Evolutionary conservation across 208 protist species (phyloP), one percentile per base, ranked within the genome.

Genomic region (Trypanosoma cruzi): DNA sequence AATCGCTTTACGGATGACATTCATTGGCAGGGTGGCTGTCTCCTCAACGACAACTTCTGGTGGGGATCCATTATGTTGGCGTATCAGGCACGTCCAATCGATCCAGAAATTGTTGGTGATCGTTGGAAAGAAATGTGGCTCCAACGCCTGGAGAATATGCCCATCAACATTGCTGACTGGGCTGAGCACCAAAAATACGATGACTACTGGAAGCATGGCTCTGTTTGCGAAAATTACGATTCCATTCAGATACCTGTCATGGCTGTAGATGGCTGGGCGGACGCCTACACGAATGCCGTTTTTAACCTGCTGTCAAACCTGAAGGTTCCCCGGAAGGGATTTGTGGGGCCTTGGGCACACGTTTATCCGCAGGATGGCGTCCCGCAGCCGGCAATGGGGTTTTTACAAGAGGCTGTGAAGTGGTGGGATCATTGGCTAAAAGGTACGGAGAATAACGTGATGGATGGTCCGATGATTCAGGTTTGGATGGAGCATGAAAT

Each of bases 11-110:
- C 73, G 37, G 81, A 85, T 62, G 84, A 90, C 62, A 90, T 90
- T 62, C 84, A 86, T 73, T 90, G 81, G 81, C 83, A 86, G 61
- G 84, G 81, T 53, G 84, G 81, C 29, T 90, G 84, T 54, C 68
- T 90, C 58, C 79, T 90, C n/a, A 80, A 78, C 70, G 81, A 90
- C 59, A 90, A 85, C 68, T 86, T 87, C 48, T 90, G 85, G 82
- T 90, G 81, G 85, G 85, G 85, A 22, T 79, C 71, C 53, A 73
- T 90, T 55, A 87, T 90, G 85, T 74, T 87, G 55, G 85, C 79
- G 24, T 85, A 79, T 52, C 71, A 77, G 67, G 85, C 76, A 20
- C 71, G 65, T 32, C 85, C 81, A 14, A 71, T 79, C 16, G 79
- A 90, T 54, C 68, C 56, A 48, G 71, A 55, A 31, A 63, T 82